Percentiles rank a stretch among this genome's conserved stretches.
Conservation (phyloP, 1,284 basidiomycete genomes). For the Microbotryomycetes sp. region DNA sequence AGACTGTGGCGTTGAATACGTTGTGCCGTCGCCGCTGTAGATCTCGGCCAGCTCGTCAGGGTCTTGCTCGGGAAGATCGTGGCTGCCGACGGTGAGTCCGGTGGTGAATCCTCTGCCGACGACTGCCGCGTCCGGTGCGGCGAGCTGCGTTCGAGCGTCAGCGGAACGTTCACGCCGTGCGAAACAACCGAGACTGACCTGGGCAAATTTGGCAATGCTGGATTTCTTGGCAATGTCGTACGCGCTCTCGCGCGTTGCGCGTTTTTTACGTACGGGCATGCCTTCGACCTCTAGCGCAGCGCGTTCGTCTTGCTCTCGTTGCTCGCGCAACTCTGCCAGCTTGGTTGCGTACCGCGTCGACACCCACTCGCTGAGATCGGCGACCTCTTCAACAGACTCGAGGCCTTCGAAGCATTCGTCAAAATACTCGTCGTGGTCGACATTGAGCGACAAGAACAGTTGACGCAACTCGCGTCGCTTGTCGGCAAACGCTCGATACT, state of each 20-base stretch:
- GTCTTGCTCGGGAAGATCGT: conserved; percentile 47
- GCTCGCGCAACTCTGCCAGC: conserved; percentile 59
- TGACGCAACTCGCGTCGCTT: conserved; percentile 57
- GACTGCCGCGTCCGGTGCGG: neutral
- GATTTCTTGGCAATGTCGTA: conserved; percentile 81
- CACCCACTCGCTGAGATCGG: conserved; percentile 89
- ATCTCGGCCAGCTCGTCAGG: conserved; percentile 41
- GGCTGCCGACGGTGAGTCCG: conserved; percentile 54
- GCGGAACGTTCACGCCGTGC: too few relatives aligned
- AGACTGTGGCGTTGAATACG: conserved; percentile 33
- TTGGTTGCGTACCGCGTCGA: conserved; percentile 61
- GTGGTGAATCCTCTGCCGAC: conserved; percentile 35
- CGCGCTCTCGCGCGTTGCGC: conserved; percentile 65
- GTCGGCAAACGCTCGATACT: conserved; percentile 74
- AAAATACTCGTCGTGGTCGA: conserved; percentile 65
- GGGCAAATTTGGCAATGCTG: conserved; percentile 63
- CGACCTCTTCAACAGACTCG: conserved; percentile 69
- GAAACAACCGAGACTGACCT: conserved; percentile 55
- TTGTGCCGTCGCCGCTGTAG: conserved; percentile 36
- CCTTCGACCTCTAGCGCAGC: conserved; percentile 12
- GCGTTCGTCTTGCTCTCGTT: conserved; percentile 13
- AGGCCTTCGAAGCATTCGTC: conserved; percentile 51
- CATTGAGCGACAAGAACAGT: conserved; percentile 55
- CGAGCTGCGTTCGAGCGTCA: neutral
- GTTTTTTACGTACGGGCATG: conserved; percentile 58